Evolutionary conservation across 129 eudicot genomes (phyloP).

Genomic region (carrot (Daucus carota)): DH1_v3.0 NC_030381.2:6243501-6244000

Average conservation of each 20-base stretch:
- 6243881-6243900: slow-evolving; percentile 84
- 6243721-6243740: slow-evolving; percentile 82
- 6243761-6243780: slow-evolving; percentile 51
- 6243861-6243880: slow-evolving; percentile 79
- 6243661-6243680: slow-evolving; percentile 78
- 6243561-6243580: slow-evolving; percentile 69
- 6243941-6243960: slow-evolving; percentile 93
- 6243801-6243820: slow-evolving; percentile 68
- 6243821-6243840: slow-evolving; percentile 70
- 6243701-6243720: slow-evolving; percentile 91
- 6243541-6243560: slow-evolving; percentile 59
- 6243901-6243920: slow-evolving; percentile 61
- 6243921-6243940: slow-evolving; percentile 88
- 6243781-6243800: slow-evolving; percentile 80
- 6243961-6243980: slow-evolving; percentile 51
- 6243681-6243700: slow-evolving; percentile 76
- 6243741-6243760: slow-evolving; percentile 83
- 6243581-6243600: slow-evolving; percentile 72
- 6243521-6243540: slow-evolving; percentile 81
- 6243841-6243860: slow-evolving; percentile 62
- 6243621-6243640: slow-evolving; percentile 61
- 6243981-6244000: slow-evolving; percentile 14
- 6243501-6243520: slow-evolving; percentile 83
- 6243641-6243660: slow-evolving; percentile 94
- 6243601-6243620: slow-evolving; percentile 58